Percentiles rank a stretch among this genome's conserved stretches.
phyloP scores from a whole-genome alignment of 164 flowering plant species.

The Umbilicus rupestris region DNA sequence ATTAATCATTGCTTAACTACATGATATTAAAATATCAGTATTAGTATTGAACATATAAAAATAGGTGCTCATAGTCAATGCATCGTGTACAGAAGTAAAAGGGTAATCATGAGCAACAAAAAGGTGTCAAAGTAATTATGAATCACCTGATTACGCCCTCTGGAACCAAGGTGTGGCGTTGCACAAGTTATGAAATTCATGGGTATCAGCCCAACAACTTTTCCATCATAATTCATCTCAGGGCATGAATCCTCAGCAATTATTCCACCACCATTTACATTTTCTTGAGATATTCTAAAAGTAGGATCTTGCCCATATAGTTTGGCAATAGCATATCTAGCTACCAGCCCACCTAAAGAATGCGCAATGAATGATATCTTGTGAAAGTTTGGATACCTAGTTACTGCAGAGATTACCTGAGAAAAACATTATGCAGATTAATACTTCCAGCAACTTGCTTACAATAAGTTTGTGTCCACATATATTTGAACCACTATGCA shows the following conservation, averaged over 20 bases:
- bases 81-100: too few relatives aligned
- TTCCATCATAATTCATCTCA: conserved; percentile 25
- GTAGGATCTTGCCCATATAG: conserved; percentile 34
- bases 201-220: conserved; percentile 78
- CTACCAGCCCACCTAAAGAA: conserved; percentile 87
- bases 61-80: neutral
- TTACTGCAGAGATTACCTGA: neutral
- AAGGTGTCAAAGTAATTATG: too few relatives aligned
- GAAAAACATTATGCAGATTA: neutral
- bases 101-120: too few relatives aligned
- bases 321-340: conserved; percentile 84
- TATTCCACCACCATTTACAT: conserved; percentile 22
- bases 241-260: conserved; percentile 15
- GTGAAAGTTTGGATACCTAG: conserved; percentile 18
- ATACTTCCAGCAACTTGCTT: neutral
- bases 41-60: neutral
- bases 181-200: conserved; percentile 79
- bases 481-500: too few relatives aligned
- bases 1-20: too few relatives aligned
- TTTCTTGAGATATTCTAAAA: conserved; percentile 18
- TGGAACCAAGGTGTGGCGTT: conserved; percentile 87
- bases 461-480: neutral
- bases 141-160: conserved; percentile 85
- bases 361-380: conserved; percentile 86
- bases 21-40: too few relatives aligned